Evolutionary conservation across 2,329 filamentous ascomycete species (phyloP).

Genomic region (Epichloe baconii): DNA sequence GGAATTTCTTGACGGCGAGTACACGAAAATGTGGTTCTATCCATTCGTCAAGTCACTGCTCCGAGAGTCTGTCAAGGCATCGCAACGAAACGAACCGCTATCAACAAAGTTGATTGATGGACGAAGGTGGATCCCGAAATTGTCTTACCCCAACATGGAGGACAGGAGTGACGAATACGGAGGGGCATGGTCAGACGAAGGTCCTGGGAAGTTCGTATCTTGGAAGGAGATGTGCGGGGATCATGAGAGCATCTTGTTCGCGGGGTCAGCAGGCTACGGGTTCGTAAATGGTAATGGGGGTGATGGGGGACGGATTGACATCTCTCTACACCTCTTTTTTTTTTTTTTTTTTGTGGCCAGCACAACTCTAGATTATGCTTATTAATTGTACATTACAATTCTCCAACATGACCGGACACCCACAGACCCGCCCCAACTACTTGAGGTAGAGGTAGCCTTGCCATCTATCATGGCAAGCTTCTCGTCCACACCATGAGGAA

Average conservation of each 20-base stretch:
- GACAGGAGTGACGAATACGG: slow-evolving; percentile 9
- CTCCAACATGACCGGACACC: too few species aligned
- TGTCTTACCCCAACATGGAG: slow-evolving; percentile 6
- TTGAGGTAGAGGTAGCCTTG: too few species aligned
- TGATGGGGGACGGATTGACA: too few species aligned
- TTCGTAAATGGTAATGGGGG: neutral
- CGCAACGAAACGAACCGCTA: slow-evolving; percentile 12
- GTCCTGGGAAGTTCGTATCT: slow-evolving; percentile 12
- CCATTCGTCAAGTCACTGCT: slow-evolving; percentile 20
- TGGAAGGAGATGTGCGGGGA: slow-evolving; percentile 17
- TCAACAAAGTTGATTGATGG: slow-evolving; percentile 17
- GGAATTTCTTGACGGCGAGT: slow-evolving; percentile 18
- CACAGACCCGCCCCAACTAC: too few species aligned
- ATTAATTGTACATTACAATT: too few species aligned
- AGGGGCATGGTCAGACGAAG: slow-evolving; percentile 13
- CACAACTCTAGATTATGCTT: too few species aligned
- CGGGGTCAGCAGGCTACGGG: slow-evolving; percentile 9
- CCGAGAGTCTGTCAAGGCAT: slow-evolving; percentile 14
- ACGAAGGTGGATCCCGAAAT: slow-evolving; percentile 16
- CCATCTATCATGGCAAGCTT: too few species aligned
- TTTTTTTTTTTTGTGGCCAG: too few species aligned
- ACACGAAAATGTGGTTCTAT: slow-evolving; percentile 25
- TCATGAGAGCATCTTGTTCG: slow-evolving; percentile 12
- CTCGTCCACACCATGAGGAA: too few species aligned
- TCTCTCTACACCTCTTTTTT: too few species aligned